Evolutionary conservation across 345 rosid genomes (phyloP).

Genomic region (Carallia pectinifolia): DNA sequence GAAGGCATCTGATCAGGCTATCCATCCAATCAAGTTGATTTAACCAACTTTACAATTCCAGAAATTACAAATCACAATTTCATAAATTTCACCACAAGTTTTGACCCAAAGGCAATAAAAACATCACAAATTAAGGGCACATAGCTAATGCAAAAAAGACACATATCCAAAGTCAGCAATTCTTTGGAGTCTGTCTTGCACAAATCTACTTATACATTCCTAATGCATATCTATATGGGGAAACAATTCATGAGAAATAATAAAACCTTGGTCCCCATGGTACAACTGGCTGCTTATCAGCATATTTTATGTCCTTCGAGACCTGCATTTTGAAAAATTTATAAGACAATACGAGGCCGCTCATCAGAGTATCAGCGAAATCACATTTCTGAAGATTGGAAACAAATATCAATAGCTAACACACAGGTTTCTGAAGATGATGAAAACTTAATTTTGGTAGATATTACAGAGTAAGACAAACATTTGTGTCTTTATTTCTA

Average conservation of each 20-base stretch:
- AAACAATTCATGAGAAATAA: slow-evolving; percentile 1
- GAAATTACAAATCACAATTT: neutral
- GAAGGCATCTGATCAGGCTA: neutral
- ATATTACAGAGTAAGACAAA: no score
- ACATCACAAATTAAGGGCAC: neutral
- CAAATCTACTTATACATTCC: neutral
- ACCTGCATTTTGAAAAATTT: slow-evolving; percentile 52
- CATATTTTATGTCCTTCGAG: slow-evolving; percentile 92
- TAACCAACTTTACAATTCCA: neutral
- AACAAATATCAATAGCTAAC: no score
- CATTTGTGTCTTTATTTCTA: no score
- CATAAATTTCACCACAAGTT: neutral
- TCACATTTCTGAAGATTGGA: no score
- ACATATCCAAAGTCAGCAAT: neutral
- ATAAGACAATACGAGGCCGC: neutral
- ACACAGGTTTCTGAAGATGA: neutral
- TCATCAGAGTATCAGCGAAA: neutral
- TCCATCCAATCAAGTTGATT: slow-evolving; percentile 4
- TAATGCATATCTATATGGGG: no score
- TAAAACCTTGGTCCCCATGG: slow-evolving; percentile 98
- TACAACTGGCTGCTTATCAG: slow-evolving; percentile 91
- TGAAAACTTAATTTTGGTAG: no score
- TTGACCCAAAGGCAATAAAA: neutral
- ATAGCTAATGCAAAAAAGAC: neutral
- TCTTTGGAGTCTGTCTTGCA: neutral